Evolutionary conservation across 2,329 filamentous ascomycete species (phyloP), one percentile per base, ranked within the genome.

Genomic region (Hansfordia pulvinata): DNA sequence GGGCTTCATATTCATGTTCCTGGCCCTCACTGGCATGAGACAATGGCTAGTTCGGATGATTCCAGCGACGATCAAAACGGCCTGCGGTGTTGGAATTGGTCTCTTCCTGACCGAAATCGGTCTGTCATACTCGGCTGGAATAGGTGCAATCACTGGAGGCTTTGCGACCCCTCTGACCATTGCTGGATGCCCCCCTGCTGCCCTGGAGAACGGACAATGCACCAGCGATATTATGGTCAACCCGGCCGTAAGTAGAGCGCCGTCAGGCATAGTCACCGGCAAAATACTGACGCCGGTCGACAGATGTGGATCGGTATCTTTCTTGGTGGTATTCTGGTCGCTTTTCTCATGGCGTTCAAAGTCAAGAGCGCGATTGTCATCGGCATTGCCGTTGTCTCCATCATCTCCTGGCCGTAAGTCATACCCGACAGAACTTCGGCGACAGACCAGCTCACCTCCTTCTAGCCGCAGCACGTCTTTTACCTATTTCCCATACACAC

Each of bases 251-350:
- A 39, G 53, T 29, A 5, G 15, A n/a, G 27, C 7, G 16, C 15
- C 10, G 13, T 16, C 10, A 19, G n/a, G n/a, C n/a, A n/a, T n/a
- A n/a, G n/a, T n/a, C n/a, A n/a, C n/a, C n/a, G n/a, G n/a, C n/a
- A n/a, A n/a, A n/a, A 20, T 20, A 23, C 42, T 47, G 10, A 47
- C 29, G 17, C 12, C 26, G 16, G 5, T 11, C 24, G 23, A 23
- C 32, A 75, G 70, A 58, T 92, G 64, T 93, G 85, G 85, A 69
- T 92, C 28, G 85, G 81, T 8, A 77, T 93, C 36, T 76, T 84
- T 44, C 72, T 76, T 28, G 82, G 85, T 10, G 82, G 83, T 18
- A 61, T 93, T 23, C 50, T 92, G 19, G 88, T 83, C 0, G 73
- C 79, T 5, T 68, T 88, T 37, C 69, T 93, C 51, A 84, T 84